A percentile compares a stretch with the other conserved stretches of the same genome.
phyloP scores from a whole-genome alignment of 768 basidiomycete genomes.

The Grammothele lineata region DNA sequence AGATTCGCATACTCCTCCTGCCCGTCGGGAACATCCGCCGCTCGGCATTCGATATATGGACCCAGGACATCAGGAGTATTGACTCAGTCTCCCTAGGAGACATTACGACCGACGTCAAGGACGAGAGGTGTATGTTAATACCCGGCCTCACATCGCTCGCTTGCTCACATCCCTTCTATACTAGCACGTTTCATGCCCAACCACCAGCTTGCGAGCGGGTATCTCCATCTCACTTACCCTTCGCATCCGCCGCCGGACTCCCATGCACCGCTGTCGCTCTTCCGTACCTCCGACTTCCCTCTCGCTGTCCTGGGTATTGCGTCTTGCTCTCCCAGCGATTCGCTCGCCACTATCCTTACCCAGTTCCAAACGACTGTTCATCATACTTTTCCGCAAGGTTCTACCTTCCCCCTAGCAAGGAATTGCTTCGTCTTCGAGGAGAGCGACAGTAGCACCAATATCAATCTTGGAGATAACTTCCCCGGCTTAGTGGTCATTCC shows the following conservation, averaged over 20 bases:
- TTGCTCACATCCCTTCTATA: slow-evolving; percentile 7
- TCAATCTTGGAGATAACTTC: slow-evolving; percentile 51
- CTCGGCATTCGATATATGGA: slow-evolving; percentile 69
- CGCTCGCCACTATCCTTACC: slow-evolving; percentile 48
- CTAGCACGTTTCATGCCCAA: slow-evolving; percentile 81
- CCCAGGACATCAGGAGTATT: slow-evolving; percentile 67
- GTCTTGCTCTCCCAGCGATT: slow-evolving; percentile 53
- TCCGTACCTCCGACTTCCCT: slow-evolving; percentile 79
- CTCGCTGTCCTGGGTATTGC: slow-evolving; percentile 88
- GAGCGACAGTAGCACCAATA: slow-evolving; percentile 46
- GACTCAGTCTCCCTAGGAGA: slow-evolving; percentile 74
- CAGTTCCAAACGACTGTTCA: slow-evolving; percentile 64
- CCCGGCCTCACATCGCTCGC: not conserved
- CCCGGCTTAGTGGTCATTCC: slow-evolving; percentile 77
- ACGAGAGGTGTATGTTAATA: slow-evolving; percentile 59
- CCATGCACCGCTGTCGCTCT: slow-evolving; percentile 62
- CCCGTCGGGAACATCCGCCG: slow-evolving; percentile 77
- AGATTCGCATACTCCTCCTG: slow-evolving; percentile 78
- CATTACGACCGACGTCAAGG: slow-evolving; percentile 74
- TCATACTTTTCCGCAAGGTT: slow-evolving; percentile 62
- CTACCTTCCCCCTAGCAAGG: slow-evolving; percentile 72
- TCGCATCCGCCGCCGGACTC: slow-evolving; percentile 70
- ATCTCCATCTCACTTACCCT: slow-evolving; percentile 76
- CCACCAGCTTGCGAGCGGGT: slow-evolving; percentile 60
- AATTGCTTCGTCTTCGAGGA: slow-evolving; percentile 88